phyloP scores from a whole-genome alignment of 495 filamentous ascomycete genomes.

The Aspergillus sclerotioniger region DNA sequence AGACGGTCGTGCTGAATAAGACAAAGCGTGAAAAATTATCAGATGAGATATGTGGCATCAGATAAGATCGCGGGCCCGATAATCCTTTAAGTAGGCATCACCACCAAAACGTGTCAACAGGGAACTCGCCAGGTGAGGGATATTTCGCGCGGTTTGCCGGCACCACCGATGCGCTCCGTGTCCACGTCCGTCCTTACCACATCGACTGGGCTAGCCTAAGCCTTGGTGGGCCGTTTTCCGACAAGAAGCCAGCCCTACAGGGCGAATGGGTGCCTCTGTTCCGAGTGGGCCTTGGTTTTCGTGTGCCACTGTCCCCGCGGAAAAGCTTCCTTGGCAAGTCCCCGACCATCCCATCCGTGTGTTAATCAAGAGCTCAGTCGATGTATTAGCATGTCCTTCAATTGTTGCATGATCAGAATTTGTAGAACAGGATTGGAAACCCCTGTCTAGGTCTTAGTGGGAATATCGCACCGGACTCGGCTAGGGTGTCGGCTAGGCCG shows the following conservation, averaged over 20 bases:
- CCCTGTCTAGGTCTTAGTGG: background rate
- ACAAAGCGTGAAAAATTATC: background rate
- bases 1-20: background rate
- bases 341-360: too few relatives aligned
- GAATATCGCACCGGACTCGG: background rate
- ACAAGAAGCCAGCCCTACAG: background rate
- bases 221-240: background rate
- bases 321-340: too few relatives aligned
- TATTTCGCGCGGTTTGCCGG: background rate
- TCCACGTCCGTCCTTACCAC: background rate
- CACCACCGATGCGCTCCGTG: background rate
- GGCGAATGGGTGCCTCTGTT: background rate
- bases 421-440: too few relatives aligned
- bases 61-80: slow-evolving; percentile 1
- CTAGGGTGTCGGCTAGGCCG: background rate
- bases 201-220: background rate
- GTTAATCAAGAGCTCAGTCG: too few relatives aligned
- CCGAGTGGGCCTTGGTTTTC: background rate
- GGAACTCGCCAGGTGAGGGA: background rate
- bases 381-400: too few relatives aligned
- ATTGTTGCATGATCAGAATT: too few relatives aligned
- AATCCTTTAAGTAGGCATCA: background rate
- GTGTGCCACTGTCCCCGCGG: background rate
- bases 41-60: slow-evolving; percentile 6
- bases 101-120: too few relatives aligned